phyloP scores from a whole-genome alignment of 352 stramenopile genomes.

The Globisporangium recalcitrans region DNA sequence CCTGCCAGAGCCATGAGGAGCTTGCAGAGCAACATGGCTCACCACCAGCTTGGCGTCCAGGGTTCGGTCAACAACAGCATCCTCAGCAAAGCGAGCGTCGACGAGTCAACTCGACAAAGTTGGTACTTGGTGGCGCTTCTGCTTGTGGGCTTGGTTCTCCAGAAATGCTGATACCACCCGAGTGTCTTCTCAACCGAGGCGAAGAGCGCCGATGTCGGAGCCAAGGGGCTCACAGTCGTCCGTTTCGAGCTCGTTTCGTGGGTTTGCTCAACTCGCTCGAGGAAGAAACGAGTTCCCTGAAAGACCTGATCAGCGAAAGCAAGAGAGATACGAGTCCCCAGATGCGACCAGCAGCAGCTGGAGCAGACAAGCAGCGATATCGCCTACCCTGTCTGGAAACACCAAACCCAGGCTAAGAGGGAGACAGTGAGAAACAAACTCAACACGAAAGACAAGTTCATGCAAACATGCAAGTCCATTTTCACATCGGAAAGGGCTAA shows the following conservation, averaged over 20 bases:
- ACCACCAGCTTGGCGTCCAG: neutral
- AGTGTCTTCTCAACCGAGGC: neutral
- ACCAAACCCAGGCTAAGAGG: neutral
- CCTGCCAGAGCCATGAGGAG: neutral
- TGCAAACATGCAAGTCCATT: constrained; percentile 6
- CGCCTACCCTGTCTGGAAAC: constrained; percentile 8
- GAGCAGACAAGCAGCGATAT: neutral
- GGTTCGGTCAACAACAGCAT: neutral
- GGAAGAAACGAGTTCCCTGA: constrained; percentile 56
- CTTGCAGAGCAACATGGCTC: constrained; percentile 17
- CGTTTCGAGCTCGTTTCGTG: constrained; percentile 55
- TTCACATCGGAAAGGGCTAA: neutral
- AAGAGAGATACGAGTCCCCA: neutral
- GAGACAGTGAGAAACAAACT: neutral
- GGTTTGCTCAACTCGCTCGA: constrained; percentile 62
- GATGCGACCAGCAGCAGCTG: constrained; percentile 2
- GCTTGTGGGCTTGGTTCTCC: neutral
- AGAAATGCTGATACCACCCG: neutral
- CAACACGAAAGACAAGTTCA: neutral
- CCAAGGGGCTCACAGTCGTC: constrained; percentile 21
- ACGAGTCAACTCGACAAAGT: neutral
- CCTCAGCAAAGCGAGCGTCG: constrained; percentile 6
- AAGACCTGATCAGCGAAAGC: constrained; percentile 18
- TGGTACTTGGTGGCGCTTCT: neutral
- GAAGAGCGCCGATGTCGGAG: constrained; percentile 15